Evolutionary conservation across 2,329 filamentous ascomycete genomes (phyloP).

Genomic region (Thelonectria rubi): DNA sequence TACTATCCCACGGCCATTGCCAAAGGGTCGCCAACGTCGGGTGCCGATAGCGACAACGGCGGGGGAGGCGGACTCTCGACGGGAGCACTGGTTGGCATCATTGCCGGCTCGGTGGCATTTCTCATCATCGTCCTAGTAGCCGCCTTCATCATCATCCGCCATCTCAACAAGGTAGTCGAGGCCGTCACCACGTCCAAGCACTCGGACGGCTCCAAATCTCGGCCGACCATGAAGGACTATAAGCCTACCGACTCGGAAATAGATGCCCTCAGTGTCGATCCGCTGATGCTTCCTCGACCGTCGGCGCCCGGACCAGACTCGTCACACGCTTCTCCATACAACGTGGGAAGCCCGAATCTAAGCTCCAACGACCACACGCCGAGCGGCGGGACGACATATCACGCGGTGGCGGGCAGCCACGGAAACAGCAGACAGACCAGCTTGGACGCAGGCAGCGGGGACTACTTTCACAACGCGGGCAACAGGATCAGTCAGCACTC

Average conservation of each 20-base stretch:
- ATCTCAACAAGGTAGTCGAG: conserved; percentile 57
- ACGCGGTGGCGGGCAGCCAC: conserved; percentile 35
- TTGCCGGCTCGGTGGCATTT: conserved; percentile 60
- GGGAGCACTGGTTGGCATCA: conserved; percentile 61
- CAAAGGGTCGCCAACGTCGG: conserved; percentile 48
- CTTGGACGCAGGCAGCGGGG: conserved; percentile 41
- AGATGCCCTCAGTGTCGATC: conserved; percentile 54
- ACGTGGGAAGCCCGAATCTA: conserved; percentile 33
- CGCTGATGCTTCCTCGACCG: conserved; percentile 47
- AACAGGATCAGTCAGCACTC: conserved; percentile 35
- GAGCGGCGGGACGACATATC: conserved; percentile 37
- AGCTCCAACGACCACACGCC: conserved; percentile 45
- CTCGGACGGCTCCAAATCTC: conserved; percentile 43
- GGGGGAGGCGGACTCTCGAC: conserved; percentile 49
- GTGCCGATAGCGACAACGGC: conserved; percentile 35
- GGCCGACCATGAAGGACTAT: conserved; percentile 50
- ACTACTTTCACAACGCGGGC: conserved; percentile 44
- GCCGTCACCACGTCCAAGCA: conserved; percentile 50
- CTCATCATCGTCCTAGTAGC: conserved; percentile 58
- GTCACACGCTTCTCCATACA: conserved; percentile 31
- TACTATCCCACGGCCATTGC: conserved; percentile 55
- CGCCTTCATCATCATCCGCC: conserved; percentile 59
- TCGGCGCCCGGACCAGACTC: conserved; percentile 37
- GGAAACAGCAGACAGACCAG: conserved; percentile 43
- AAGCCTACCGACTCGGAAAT: conserved; percentile 54